Percentiles rank a stretch among this genome's conserved stretches.
Conservation (phyloP, 257 asterid genomes). For the Linaria vulgaris region DNA sequence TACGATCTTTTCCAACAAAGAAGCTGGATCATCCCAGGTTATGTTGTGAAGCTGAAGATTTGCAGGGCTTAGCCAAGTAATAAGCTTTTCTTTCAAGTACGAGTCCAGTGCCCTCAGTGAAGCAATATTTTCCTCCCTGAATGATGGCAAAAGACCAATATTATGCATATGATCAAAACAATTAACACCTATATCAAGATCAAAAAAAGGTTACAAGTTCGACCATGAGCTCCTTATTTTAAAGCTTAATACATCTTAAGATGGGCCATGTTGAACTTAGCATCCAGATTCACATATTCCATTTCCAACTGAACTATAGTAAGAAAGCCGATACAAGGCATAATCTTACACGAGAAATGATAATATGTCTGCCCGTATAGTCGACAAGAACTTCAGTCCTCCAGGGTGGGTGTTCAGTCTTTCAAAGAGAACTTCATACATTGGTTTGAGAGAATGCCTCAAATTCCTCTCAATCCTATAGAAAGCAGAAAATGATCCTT, state of each 20-base stretch:
- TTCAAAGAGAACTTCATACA: slow-evolving; percentile 83
- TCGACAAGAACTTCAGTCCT: slow-evolving; percentile 79
- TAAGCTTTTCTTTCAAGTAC: slow-evolving; percentile 85
- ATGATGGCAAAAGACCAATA: slow-evolving; percentile 17
- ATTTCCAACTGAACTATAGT: neutral
- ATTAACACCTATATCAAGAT: too few relatives aligned
- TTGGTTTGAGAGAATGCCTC: slow-evolving; percentile 88
- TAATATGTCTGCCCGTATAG: slow-evolving; percentile 76
- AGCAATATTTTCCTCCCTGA: slow-evolving; percentile 68
- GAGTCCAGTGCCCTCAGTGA: slow-evolving; percentile 83
- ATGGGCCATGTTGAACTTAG: neutral
- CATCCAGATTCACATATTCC: slow-evolving; percentile 7
- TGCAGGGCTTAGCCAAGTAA: slow-evolving; percentile 95
- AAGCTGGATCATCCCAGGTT: slow-evolving; percentile 97
- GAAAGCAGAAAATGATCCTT: slow-evolving; percentile 75
- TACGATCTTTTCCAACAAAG: slow-evolving; percentile 91
- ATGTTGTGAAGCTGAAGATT: slow-evolving; percentile 80
- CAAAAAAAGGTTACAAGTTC: slow-evolving; percentile 12
- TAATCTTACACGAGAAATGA: slow-evolving; percentile 79
- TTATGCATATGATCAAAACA: neutral
- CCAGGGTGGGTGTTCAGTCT: slow-evolving; percentile 92
- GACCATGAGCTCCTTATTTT: slow-evolving; percentile 5
- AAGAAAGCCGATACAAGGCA: slow-evolving; percentile 22
- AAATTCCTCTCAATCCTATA: slow-evolving; percentile 77
- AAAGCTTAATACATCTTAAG: neutral